These are phyloP conservation scores for Ogataea allantospora DNA, from an alignment of 805 yeast genomes.

Conservation along the genomic window DNA sequence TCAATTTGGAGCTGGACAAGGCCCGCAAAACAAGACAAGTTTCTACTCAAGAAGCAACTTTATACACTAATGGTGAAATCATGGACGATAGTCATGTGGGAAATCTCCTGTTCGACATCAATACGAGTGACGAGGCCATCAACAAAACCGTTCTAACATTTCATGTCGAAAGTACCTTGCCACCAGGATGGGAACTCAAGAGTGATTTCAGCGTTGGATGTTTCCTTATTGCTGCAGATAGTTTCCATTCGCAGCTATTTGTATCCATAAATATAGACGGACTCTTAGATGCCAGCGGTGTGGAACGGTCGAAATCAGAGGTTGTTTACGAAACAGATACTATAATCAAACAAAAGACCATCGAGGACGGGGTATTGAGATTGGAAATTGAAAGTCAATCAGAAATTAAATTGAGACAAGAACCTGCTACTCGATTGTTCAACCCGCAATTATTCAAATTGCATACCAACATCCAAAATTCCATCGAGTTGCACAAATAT, in stretches of 20 bases:
- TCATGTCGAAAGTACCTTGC: constrained; percentile 9
- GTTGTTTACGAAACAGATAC: constrained; percentile 16
- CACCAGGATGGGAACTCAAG: constrained; percentile 12
- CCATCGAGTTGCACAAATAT: constrained; percentile 15
- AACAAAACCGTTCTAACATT: constrained; percentile 9
- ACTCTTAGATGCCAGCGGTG: constrained; percentile 12
- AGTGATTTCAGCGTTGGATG: constrained; percentile 12
- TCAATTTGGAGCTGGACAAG: constrained; percentile 10
- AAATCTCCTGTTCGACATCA: constrained; percentile 9
- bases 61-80: constrained; percentile 3
- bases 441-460: constrained; percentile 15
- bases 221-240: constrained; percentile 11
- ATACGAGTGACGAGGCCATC: constrained; percentile 1
- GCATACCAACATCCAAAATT: constrained; percentile 8
- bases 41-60: constrained; percentile 2
- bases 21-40: constrained; percentile 6
- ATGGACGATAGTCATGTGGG: constrained; percentile 9
- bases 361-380: neutral
- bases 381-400: constrained; percentile 12
- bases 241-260: constrained; percentile 11
- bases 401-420: constrained; percentile 6
- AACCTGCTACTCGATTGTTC: constrained; percentile 6
- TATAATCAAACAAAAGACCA: constrained; percentile 3
- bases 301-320: constrained; percentile 9
- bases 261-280: constrained; percentile 16